Base-by-base conservation (phyloP, 305 asterid species). In the Lippia alba region DNA sequence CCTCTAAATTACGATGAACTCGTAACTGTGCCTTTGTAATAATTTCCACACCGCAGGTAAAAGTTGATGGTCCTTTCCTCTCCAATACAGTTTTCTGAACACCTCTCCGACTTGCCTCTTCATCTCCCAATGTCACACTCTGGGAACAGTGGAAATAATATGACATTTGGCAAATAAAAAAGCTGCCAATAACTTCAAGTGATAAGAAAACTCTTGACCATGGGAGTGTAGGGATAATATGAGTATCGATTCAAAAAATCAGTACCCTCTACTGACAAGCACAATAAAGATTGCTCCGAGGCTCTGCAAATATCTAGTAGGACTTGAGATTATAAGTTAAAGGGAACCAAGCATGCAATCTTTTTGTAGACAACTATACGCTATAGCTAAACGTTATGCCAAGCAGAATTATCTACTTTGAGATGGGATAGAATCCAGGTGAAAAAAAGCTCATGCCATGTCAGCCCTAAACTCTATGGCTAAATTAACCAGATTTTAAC, bases 71-170 rank as follows among this genome's bases (percentile, higher is more conserved):
- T 46, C 98, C 99, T 87, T 88, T 90, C 80, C 99, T 94, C 83
- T 94, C 99, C 86, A 90, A 73, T 60, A 94, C 96, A 45, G 92
- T 81, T 79, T 94, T 94, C 79, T 91, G 97, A 74, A 92, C 98
- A 71, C 96, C 90, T 76, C 99, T 86, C 61, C 97, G 81, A 78
- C 90, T 92, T 67, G 99, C 99, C 84, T 94, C 98, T 86, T 94
- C 99, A 85, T 94, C 99, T 24, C 98, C 99, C 63, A 94, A 77
- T 8, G 99, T 94, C 71, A 94, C 99, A 77, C 97, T 94, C 99
- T 94, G 89, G 50, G 64, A 80, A 74, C 70, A 68, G 69, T 64
- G 39, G 67, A 56, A 53, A 70, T 12, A 69, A 76, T 64, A 67
- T 76, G 71, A 63, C 61, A 62, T 79, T 51, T 24, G 62, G 56